phyloP scores from a whole-genome alignment of 768 basidiomycete species.

The Vararia minispora region DNA sequence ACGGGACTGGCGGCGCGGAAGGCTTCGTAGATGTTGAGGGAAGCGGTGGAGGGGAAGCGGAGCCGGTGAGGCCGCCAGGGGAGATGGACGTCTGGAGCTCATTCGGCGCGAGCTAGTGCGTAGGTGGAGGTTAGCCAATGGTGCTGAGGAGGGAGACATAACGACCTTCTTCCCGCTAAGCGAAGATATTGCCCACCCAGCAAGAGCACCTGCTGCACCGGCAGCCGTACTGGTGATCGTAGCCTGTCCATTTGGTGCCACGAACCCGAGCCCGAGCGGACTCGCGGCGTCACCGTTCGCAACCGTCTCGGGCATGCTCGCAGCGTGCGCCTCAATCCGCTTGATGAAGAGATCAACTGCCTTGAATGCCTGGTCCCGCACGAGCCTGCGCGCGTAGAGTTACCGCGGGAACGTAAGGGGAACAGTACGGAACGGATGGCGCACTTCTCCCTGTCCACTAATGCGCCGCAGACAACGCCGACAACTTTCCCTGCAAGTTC shows the following conservation, averaged over 20 bases:
- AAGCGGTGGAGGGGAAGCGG: conserved; percentile 9
- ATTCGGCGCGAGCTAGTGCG: conserved; percentile 2
- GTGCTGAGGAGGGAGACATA: conserved; percentile 3
- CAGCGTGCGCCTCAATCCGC: conserved; percentile 67
- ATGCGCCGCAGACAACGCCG: conserved; percentile 66
- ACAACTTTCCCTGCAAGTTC: conserved; percentile 87
- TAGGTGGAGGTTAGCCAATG: not conserved
- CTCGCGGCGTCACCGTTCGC: conserved; percentile 16
- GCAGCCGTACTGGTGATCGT: conserved; percentile 77
- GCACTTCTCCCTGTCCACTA: conserved; percentile 92
- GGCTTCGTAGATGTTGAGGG: conserved; percentile 2
- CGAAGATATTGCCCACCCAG: conserved; percentile 94
- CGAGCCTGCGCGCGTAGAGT: conserved; percentile 56
- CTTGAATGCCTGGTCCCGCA: conserved; percentile 94
- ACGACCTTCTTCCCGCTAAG: conserved; percentile 82
- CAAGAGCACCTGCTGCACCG: conserved; percentile 84
- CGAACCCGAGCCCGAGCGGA: conserved; percentile 11
- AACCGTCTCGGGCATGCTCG: conserved; percentile 62
- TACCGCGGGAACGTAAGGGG: no score
- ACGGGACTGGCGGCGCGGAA: conserved; percentile 6
- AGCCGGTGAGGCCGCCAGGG: not conserved
- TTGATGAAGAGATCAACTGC: conserved; percentile 83
- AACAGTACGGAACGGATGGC: conserved; percentile 12
- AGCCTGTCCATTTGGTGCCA: conserved; percentile 20
- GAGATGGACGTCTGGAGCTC: conserved; percentile 5